phyloP scores from a whole-genome alignment of 768 basidiomycete genomes.

The Pisolithus tinctorius region DNA sequence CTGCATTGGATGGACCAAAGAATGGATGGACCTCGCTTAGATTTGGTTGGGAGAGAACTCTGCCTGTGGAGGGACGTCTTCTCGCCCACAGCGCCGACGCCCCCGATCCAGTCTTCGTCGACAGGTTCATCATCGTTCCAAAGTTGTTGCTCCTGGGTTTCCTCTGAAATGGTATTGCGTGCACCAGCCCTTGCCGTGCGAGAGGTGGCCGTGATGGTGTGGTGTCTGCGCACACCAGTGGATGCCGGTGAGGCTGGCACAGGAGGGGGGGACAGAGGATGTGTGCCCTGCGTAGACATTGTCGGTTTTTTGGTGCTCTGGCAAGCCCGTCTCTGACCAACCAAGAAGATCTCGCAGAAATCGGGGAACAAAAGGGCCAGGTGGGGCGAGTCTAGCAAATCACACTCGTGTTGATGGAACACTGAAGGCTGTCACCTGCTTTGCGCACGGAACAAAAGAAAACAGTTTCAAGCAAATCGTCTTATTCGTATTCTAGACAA shows the following conservation, averaged over 20 bases:
- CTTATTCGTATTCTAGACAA: background rate
- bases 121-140: constrained; percentile 77
- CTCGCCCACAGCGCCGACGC: constrained; percentile 78
- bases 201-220: constrained; percentile 75
- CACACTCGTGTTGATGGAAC: too few relatives aligned
- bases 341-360: constrained; percentile 4
- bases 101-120: constrained; percentile 75
- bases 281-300: constrained; percentile 34
- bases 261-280: constrained; percentile 37
- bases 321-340: background rate
- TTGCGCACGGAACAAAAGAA: background rate
- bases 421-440: too few relatives aligned
- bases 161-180: constrained; percentile 64
- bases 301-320: constrained; percentile 2
- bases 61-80: constrained; percentile 76
- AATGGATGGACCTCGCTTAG: constrained; percentile 56
- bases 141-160: constrained; percentile 47
- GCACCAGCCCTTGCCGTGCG: constrained; percentile 53
- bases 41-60: constrained; percentile 73
- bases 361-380: background rate
- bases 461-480: too few relatives aligned
- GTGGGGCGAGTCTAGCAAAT: background rate
- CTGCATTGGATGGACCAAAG: background rate
- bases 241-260: constrained; percentile 31
- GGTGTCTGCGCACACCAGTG: constrained; percentile 66